A percentile compares a stretch with the other conserved stretches of the same genome.
These are phyloP conservation scores for Zymoseptoria passerinii DNA, from an alignment of 2,329 filamentous ascomycete species.

Conservation along the genomic window DNA sequence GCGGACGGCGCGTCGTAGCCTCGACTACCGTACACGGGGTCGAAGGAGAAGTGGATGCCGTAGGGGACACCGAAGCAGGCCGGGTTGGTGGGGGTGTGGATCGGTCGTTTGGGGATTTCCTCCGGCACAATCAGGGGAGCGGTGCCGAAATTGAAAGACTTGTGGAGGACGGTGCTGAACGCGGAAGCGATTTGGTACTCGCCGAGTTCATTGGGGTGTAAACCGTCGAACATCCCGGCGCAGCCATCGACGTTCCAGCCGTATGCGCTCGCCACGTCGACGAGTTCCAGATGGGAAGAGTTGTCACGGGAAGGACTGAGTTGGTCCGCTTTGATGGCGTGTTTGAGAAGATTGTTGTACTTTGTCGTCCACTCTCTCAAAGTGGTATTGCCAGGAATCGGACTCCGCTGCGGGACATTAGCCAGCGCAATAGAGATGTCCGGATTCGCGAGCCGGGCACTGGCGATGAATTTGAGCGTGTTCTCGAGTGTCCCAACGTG, in stretches of 20 bases:
- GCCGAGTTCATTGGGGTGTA: constrained; percentile 37
- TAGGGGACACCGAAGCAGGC: constrained; percentile 3
- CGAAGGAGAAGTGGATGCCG: constrained; percentile 12
- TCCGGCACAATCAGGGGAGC: constrained; percentile 2
- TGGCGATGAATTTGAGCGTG: constrained; percentile 26
- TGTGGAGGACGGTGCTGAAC: constrained; percentile 30
- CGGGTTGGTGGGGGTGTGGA: constrained; percentile 5
- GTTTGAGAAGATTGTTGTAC: constrained; percentile 15
- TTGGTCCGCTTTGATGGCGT: constrained; percentile 23
- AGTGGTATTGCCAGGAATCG: constrained; percentile 14
- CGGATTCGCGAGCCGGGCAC: constrained; percentile 26
- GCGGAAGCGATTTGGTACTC: constrained; percentile 38
- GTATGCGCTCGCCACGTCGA: constrained; percentile 23
- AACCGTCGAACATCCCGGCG: constrained; percentile 33
- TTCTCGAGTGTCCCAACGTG: constrained; percentile 15
- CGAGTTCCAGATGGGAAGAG: constrained; percentile 20
- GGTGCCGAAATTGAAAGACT: constrained; percentile 6
- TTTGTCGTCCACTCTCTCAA: constrained; percentile 13
- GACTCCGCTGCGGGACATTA: constrained; percentile 17
- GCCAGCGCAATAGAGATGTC: constrained; percentile 14
- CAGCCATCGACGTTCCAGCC: constrained; percentile 27
- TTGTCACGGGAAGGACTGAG: constrained; percentile 18
- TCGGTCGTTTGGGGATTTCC: constrained; percentile 4
- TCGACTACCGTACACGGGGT: constrained; percentile 12
- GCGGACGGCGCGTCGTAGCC: constrained; percentile 12